phyloP scores from a whole-genome alignment of 164 flowering plant genomes.

The Taxillus chinensis region DNA sequence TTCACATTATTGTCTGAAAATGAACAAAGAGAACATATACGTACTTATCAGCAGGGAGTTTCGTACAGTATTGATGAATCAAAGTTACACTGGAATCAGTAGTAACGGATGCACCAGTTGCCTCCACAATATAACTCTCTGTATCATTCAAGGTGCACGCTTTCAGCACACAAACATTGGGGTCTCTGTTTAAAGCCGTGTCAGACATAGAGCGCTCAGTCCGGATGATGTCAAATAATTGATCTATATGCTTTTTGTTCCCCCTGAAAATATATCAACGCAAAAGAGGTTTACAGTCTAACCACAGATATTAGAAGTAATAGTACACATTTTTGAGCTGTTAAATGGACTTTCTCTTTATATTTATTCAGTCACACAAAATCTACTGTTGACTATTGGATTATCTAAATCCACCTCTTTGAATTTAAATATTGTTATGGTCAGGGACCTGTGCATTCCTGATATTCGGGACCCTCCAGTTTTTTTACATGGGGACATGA shows the following conservation, averaged over 20 bases:
- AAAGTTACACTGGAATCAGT: slow-evolving; percentile 61
- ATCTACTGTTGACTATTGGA: too few relatives aligned
- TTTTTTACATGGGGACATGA: too few relatives aligned
- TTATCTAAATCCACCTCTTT: too few relatives aligned
- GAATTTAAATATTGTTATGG: too few relatives aligned
- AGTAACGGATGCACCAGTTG: slow-evolving; percentile 70
- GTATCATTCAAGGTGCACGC: slow-evolving; percentile 20
- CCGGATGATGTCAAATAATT: slow-evolving; percentile 47
- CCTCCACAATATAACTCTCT: slow-evolving; percentile 40
- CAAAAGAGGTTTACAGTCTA: too few relatives aligned
- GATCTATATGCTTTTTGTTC: slow-evolving; percentile 51
- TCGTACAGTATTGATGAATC: slow-evolving; percentile 52
- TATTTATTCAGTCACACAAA: too few relatives aligned
- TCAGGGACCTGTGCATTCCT: too few relatives aligned
- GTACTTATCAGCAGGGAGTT: slow-evolving; percentile 73
- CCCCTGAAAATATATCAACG: slow-evolving; percentile 41
- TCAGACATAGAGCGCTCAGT: slow-evolving; percentile 57
- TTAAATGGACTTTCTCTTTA: too few relatives aligned
- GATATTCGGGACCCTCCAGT: too few relatives aligned
- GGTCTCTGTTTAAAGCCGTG: slow-evolving; percentile 44
- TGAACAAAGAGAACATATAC: slow-evolving; percentile 3
- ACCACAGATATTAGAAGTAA: too few relatives aligned
- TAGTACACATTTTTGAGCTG: too few relatives aligned
- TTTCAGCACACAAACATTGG: slow-evolving; percentile 23
- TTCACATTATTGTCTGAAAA: background rate